Base-by-base conservation (phyloP, 805 yeast genomes). In the Myxozyma monticola region DNA sequence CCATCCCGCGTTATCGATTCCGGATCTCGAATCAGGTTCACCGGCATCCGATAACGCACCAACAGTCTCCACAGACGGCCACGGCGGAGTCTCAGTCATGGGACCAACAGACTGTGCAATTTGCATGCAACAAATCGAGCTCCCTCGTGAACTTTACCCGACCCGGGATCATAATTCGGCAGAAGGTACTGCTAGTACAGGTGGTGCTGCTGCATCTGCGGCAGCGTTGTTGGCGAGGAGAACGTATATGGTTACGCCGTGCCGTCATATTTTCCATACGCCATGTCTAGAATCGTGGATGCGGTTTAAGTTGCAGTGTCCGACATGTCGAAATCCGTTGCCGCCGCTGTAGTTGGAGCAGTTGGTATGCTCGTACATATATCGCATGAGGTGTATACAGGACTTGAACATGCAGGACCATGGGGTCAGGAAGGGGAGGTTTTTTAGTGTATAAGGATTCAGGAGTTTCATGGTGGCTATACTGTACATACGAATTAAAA, bases 251-350 rank as follows among this genome's bases (percentile, higher is more conserved):
- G 60, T 56, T 10, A 88, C 98, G 0, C 97, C 97, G 1, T 90
- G 98, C 67, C 75, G 81, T 36, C 98, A 90, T 66, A 80, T 88
- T 8, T 91, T 89, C 77, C 97, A 90, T 64, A 77, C 88, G 1
- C 82, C 78, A n/a, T 90, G 98, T 69, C 71, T 91, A 56, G 95
- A 87, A 64, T 80, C 78, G 55, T 91, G 97, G 97, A 88, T 91
- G 96, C 79, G 83, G 65, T 85, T 88, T 65, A 87, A 89, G 62
- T 69, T 91, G 43, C 96, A 89, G 63, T 91, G 98, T 69, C 98
- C 98, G 0, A 90, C 89, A 5, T 91, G 98, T 68, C 77, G 97
- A 62, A 46, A 36, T 48, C 78, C 88, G 20, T 70, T 91, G 35
- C 97, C 97, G 1, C 96, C 96, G 1, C 71, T 85, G 45, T 88